Evolutionary conservation across 441 rosid genomes (phyloP).

Genomic region (Syzygium syzygioides): DNA sequence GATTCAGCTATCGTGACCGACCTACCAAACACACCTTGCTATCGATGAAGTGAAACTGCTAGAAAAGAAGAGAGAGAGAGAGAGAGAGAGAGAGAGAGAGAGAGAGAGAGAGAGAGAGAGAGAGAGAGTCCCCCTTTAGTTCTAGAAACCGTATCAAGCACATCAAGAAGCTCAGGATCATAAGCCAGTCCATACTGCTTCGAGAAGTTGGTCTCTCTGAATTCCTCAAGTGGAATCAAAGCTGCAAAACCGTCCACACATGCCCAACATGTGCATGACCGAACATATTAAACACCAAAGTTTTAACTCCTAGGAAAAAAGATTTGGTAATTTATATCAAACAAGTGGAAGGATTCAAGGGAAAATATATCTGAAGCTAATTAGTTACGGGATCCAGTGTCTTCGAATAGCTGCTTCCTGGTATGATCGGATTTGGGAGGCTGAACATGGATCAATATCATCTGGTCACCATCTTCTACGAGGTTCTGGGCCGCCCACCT

Average conservation of each 20-base stretch:
- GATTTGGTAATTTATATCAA: not conserved
- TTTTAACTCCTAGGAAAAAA: not conserved
- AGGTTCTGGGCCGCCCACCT: constrained; percentile 39
- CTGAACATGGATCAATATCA: constrained; percentile 37
- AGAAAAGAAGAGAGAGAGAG: no score
- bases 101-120: not conserved
- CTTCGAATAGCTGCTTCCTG: constrained; percentile 34
- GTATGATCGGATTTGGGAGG: constrained; percentile 36
- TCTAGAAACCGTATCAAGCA: constrained; percentile 31
- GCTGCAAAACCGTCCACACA: constrained; percentile 18
- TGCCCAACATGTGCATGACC: not conserved
- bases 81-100: not conserved
- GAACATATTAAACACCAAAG: not conserved
- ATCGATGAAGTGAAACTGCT: not conserved
- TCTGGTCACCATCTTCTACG: constrained; percentile 12
- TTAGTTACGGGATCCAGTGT: constrained; percentile 42
- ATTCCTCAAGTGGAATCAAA: constrained; percentile 40
- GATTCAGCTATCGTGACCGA: not conserved
- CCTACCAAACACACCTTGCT: not conserved
- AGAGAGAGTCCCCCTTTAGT: constrained; percentile 29
- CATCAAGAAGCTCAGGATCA: constrained; percentile 30
- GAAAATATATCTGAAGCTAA: not conserved
- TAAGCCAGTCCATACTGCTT: constrained; percentile 40
- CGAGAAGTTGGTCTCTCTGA: constrained; percentile 32
- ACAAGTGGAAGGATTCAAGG: not conserved